Conservation (phyloP, 108 stramenopile genomes). For the Aurantiochytrium sp. region DNA sequence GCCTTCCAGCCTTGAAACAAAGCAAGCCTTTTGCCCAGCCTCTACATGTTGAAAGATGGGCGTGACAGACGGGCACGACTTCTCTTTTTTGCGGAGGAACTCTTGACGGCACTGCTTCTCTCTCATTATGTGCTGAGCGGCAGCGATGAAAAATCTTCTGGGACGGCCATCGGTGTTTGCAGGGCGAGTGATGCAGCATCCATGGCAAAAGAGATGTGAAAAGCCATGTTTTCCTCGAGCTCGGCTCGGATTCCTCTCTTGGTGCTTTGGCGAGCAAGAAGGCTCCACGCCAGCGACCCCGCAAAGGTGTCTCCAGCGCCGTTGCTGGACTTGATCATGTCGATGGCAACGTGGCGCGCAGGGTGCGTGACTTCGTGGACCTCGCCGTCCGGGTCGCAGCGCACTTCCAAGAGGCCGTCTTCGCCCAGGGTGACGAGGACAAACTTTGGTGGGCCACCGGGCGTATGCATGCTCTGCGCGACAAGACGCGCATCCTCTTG, state of each 20-base stretch:
- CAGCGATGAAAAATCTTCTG: not conserved
- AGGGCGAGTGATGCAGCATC: not conserved
- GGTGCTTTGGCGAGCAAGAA: not conserved
- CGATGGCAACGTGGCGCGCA: not conserved
- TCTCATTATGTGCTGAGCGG: no score
- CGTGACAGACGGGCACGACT: no score
- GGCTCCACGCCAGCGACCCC: not conserved
- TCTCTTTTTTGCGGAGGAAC: no score
- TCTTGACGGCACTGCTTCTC: no score
- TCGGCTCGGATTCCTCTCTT: not conserved
- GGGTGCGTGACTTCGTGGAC: not conserved
- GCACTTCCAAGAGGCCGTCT: not conserved
- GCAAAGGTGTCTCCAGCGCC: slow-evolving; percentile 16
- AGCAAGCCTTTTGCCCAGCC: no score
- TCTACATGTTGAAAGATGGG: no score
- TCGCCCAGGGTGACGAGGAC: not conserved
- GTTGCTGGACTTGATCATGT: not conserved
- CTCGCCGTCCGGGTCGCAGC: not conserved
- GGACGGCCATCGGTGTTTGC: not conserved
- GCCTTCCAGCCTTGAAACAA: no score
- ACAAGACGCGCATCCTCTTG: not conserved
- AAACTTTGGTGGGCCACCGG: not conserved
- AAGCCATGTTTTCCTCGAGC: not conserved
- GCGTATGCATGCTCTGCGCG: not conserved
- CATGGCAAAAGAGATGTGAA: not conserved